Conservation (phyloP, 805 yeast species). For the Cyberlindnera mississippiensis region DNA sequence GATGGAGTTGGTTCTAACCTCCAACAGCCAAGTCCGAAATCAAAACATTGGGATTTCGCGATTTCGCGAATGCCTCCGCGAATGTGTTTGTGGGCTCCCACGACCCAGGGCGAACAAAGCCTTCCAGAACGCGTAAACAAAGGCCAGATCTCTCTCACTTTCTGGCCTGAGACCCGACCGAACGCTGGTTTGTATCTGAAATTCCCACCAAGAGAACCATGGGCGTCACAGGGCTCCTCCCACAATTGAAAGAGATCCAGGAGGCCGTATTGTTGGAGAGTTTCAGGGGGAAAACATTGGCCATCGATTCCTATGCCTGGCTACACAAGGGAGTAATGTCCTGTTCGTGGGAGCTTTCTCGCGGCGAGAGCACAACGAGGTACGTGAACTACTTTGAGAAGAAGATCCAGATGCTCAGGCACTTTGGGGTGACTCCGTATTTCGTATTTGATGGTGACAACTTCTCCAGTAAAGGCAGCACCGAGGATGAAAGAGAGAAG, state of each 20-base stretch:
- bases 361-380: slow-evolving; percentile 63
- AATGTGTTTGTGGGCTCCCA: background rate
- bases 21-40: background rate
- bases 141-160: background rate
- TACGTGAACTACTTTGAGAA: slow-evolving; percentile 68
- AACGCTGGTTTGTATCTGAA: background rate
- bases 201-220: slow-evolving; percentile 30
- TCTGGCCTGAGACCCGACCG: background rate
- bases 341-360: slow-evolving; percentile 80
- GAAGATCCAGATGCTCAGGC: slow-evolving; percentile 58
- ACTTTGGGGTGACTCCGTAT: slow-evolving; percentile 72
- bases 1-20: background rate
- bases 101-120: no score
- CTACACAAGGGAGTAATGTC: slow-evolving; percentile 79
- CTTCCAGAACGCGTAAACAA: background rate
- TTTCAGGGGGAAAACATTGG: slow-evolving; percentile 72
- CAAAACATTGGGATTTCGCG: slow-evolving; percentile 3
- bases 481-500: slow-evolving; percentile 61
- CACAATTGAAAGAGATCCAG: slow-evolving; percentile 73
- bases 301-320: slow-evolving; percentile 98
- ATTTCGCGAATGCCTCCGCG: slow-evolving; percentile 1
- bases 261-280: slow-evolving; percentile 50
- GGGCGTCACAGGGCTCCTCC: slow-evolving; percentile 85
- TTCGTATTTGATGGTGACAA: slow-evolving; percentile 93
- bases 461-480: slow-evolving; percentile 70